Evolutionary conservation across 2,329 filamentous ascomycete genomes (phyloP), one percentile per base, ranked within the genome.

Genomic region (Penicillium psychrosexuale): DNA sequence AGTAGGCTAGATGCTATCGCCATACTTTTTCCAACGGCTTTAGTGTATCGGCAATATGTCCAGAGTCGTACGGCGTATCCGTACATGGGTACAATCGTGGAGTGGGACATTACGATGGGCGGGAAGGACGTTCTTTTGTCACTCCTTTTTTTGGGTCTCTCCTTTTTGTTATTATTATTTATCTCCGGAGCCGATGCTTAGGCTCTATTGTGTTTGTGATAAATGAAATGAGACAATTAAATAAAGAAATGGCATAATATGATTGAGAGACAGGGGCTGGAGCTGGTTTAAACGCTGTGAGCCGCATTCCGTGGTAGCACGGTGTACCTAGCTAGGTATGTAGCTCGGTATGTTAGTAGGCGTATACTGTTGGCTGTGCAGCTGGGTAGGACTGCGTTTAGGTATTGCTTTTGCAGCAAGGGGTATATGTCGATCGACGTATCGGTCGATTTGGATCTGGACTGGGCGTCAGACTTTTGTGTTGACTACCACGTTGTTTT

Each of bases 311-410:
- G 37, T 27, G 27, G 3, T 33, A 45, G 17, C 19, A 19, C 19
- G 19, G 19, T 1, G 8, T 33, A 22, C 36, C 37, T 24, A 4
- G 5, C 22, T 24, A 28, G 22, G 17, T 15, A 46, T 42, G 44
- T 24, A 33, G 22, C 19, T 19, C 13, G 11, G 36, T 33, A 27
- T 40, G 28, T 27, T 11, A 28, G n/a, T 24, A 9, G 15, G 36
- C 22, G 13, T 15, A 22, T 45, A 24, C 31, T 24, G 34, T 38
- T 38, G 17, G 43, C 19, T 31, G 27, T 38, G 33, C 13, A 34
- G 39, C 51, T 54, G 45, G 52, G 46, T 39, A 54, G 30, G 13
- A 31, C 17, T 54, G 46, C 46, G 33, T 50, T 38, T 38, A 39
- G 46, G 47, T 19, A 45, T 37, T 43, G 51, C 46, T 43, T 49